phyloP scores from a whole-genome alignment of 2,329 filamentous ascomycete species.

The Berkeleyomyces rouxiae region DNA sequence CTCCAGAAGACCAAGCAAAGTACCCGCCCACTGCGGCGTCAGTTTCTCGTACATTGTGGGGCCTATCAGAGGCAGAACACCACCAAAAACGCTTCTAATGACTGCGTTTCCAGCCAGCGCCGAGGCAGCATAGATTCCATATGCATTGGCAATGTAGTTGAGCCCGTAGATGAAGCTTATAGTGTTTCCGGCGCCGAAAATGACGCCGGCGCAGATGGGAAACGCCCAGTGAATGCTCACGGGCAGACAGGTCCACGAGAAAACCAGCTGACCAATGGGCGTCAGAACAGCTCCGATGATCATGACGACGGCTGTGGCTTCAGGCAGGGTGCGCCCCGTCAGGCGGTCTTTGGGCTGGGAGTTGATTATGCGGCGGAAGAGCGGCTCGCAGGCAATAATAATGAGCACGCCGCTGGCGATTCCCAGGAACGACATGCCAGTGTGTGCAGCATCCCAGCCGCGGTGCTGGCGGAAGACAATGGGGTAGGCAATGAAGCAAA shows the following conservation, averaged over 20 bases:
- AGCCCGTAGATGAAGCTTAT: slow-evolving; percentile 67
- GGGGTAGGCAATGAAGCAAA: slow-evolving; percentile 83
- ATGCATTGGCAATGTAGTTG: slow-evolving; percentile 65
- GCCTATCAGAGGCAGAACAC: slow-evolving; percentile 59
- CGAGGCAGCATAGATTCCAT: slow-evolving; percentile 67
- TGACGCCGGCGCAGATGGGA: slow-evolving; percentile 61
- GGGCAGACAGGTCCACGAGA: slow-evolving; percentile 76
- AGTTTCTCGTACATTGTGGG: slow-evolving; percentile 52
- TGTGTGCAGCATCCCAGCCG: slow-evolving; percentile 58
- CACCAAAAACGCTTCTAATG: slow-evolving; percentile 55
- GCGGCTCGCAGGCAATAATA: slow-evolving; percentile 46
- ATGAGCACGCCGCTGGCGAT: slow-evolving; percentile 46
- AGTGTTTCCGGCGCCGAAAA: slow-evolving; percentile 62
- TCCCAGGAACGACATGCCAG: slow-evolving; percentile 65
- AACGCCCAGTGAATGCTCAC: slow-evolving; percentile 64
- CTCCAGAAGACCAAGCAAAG: slow-evolving; percentile 57
- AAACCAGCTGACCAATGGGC: slow-evolving; percentile 66
- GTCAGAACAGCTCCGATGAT: slow-evolving; percentile 60
- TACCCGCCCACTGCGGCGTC: slow-evolving; percentile 64
- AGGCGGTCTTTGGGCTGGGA: slow-evolving; percentile 54
- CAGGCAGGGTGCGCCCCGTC: slow-evolving; percentile 57
- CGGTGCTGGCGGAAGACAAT: slow-evolving; percentile 61
- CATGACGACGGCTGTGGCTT: slow-evolving; percentile 67
- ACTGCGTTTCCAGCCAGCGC: slow-evolving; percentile 69
- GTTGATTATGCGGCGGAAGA: slow-evolving; percentile 65